A percentile compares a stretch with the other conserved stretches of the same genome.
phyloP scores from a whole-genome alignment of 2,329 filamentous ascomycete species.

The Aspergillus thermomutatus region DNA sequence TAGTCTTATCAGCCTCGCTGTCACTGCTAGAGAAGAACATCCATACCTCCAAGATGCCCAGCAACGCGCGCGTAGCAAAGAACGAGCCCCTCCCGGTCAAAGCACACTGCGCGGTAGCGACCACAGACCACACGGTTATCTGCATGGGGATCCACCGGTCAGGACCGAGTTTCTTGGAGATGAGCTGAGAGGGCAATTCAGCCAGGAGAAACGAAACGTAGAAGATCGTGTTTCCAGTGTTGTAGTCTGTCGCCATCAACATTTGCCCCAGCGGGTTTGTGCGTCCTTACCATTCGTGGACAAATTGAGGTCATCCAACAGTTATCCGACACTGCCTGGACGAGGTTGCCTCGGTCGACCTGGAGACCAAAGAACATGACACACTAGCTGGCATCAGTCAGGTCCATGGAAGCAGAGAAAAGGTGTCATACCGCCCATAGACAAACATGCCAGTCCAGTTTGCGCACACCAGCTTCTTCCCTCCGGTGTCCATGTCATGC shows the following conservation, averaged over 20 bases:
- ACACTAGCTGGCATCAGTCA: no score
- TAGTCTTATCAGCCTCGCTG: slow-evolving; percentile 15
- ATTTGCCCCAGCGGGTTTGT: slow-evolving; percentile 37
- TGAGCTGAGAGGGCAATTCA: slow-evolving; percentile 57
- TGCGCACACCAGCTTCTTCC: slow-evolving; percentile 26
- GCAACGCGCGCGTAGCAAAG: slow-evolving; percentile 38
- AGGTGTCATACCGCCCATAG: slow-evolving; percentile 24
- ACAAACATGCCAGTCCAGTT: slow-evolving; percentile 22
- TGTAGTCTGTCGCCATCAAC: slow-evolving; percentile 51
- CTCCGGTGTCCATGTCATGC: slow-evolving; percentile 30
- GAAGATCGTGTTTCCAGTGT: slow-evolving; percentile 54
- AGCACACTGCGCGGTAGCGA: slow-evolving; percentile 45
- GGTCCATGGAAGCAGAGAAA: slow-evolving; percentile 13
- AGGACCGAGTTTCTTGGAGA: slow-evolving; percentile 53
- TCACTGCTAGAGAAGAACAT: no score
- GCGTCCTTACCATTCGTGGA: slow-evolving; percentile 28
- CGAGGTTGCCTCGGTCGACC: slow-evolving; percentile 57
- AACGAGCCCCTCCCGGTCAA: slow-evolving; percentile 40
- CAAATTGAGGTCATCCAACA: slow-evolving; percentile 44
- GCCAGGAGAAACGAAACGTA: slow-evolving; percentile 52
- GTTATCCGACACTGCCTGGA: slow-evolving; percentile 56
- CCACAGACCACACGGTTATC: slow-evolving; percentile 51
- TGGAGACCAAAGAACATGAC: slow-evolving; percentile 60
- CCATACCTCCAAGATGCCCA: slow-evolving; percentile 40
- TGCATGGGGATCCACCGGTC: slow-evolving; percentile 56